These are phyloP conservation scores for Fusarium cyanostomum DNA, from an alignment of 2,329 filamentous ascomycete species.

Conservation along the genomic window DNA sequence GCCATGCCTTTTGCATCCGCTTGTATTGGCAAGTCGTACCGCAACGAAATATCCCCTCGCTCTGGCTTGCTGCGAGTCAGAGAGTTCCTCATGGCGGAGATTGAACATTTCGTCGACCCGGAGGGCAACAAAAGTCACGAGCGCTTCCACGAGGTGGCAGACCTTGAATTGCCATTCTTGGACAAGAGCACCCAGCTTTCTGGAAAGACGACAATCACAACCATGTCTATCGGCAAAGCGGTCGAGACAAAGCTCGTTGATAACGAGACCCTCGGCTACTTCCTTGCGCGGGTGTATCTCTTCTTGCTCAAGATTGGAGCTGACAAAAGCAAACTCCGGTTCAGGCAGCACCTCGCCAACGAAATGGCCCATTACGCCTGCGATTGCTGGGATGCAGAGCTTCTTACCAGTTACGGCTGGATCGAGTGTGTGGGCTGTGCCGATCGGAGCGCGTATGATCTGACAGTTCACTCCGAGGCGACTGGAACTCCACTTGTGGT, in stretches of 20 bases:
- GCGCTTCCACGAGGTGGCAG: slow-evolving; percentile 84
- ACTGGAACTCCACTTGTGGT: slow-evolving; percentile 90
- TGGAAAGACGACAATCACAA: slow-evolving; percentile 79
- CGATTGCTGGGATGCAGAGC: slow-evolving; percentile 97
- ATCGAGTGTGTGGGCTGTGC: slow-evolving; percentile 98
- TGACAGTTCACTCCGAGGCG: slow-evolving; percentile 91
- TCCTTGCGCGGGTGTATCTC: slow-evolving; percentile 89
- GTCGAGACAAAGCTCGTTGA: slow-evolving; percentile 85
- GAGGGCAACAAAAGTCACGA: slow-evolving; percentile 92
- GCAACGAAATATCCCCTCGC: slow-evolving; percentile 96
- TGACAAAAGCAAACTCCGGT: slow-evolving; percentile 86
- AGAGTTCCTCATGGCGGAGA: slow-evolving; percentile 98
- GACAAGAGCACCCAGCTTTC: slow-evolving; percentile 85
- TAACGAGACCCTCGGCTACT: slow-evolving; percentile 98
- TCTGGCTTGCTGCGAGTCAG: slow-evolving; percentile 91
- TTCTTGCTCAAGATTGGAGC: slow-evolving; percentile 91
- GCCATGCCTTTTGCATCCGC: slow-evolving; percentile 98
- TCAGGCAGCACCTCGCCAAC: slow-evolving; percentile 92
- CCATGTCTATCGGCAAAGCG: slow-evolving; percentile 83
- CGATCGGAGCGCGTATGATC: slow-evolving; percentile 91
- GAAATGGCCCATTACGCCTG: slow-evolving; percentile 90
- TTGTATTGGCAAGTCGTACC: slow-evolving; percentile 96
- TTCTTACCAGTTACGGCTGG: slow-evolving; percentile 93
- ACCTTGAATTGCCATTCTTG: slow-evolving; percentile 84
- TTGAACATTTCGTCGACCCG: slow-evolving; percentile 97